Evolutionary conservation across 2,329 filamentous ascomycete genomes (phyloP).

Genomic region (Fusarium humuli): DNA sequence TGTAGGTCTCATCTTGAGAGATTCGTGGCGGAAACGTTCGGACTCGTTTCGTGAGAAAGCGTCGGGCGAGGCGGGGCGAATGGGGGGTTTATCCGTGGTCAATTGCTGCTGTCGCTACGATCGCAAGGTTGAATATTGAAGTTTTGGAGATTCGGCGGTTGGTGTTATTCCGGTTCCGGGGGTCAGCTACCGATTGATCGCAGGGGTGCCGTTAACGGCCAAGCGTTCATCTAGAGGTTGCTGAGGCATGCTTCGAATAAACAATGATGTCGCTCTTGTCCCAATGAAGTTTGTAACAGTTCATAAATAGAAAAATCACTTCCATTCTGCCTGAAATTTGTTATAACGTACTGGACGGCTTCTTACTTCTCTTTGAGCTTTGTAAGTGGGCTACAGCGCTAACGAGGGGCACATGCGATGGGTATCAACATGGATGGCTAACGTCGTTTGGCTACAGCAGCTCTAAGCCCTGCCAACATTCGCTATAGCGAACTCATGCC

Average conservation of each 20-base stretch:
- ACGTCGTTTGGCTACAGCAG: conserved; percentile 37
- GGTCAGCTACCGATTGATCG: conserved; percentile 26
- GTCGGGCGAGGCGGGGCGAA: conserved; percentile 12
- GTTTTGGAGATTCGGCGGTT: conserved; percentile 37
- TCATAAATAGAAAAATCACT: neutral
- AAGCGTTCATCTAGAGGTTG: conserved; percentile 2
- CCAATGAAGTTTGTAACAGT: neutral
- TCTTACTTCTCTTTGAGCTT: conserved; percentile 16
- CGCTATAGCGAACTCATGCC: conserved; percentile 41
- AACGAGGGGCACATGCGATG: conserved; percentile 45
- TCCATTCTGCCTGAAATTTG: neutral
- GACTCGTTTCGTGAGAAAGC: neutral
- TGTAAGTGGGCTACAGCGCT: conserved; percentile 44
- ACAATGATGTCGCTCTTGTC: conserved; percentile 3
- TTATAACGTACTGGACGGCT: no score
- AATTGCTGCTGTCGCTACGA: conserved; percentile 11
- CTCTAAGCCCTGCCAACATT: conserved; percentile 37
- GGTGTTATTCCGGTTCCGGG: conserved; percentile 50
- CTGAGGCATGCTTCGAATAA: neutral
- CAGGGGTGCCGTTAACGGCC: conserved; percentile 30
- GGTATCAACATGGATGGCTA: conserved; percentile 38
- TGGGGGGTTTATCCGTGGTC: conserved; percentile 18
- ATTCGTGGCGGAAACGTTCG: neutral
- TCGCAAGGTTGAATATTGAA: conserved; percentile 35
- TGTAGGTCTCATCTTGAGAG: conserved; percentile 72